Percentiles rank a stretch among this genome's conserved stretches.
These are phyloP conservation scores for Protomyces gravidus DNA, from an alignment of 1,139 yeast species.

Conservation along the genomic window DNA sequence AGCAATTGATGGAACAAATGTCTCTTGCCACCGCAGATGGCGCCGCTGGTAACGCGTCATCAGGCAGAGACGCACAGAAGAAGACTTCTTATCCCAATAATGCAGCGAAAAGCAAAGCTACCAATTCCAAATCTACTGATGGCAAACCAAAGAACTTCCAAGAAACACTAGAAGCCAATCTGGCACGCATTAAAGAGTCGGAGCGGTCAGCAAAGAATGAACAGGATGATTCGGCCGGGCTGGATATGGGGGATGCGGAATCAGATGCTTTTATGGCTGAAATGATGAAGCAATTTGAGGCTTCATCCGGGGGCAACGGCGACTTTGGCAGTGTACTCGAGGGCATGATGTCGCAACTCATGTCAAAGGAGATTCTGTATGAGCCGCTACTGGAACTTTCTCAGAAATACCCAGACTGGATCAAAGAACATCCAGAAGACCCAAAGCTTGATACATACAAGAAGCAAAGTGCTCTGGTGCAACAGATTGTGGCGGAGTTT, in stretches of 20 bases:
- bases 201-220: conserved; percentile 63
- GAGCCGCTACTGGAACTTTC: conserved; percentile 84
- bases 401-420: conserved; percentile 58
- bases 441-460: conserved; percentile 46
- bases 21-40: conserved; percentile 39
- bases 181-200: conserved; percentile 59
- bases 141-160: conserved; percentile 48
- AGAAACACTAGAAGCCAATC: conserved; percentile 72
- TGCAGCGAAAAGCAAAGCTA: conserved; percentile 29
- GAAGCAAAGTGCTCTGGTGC: conserved; percentile 41
- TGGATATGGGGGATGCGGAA: conserved; percentile 41
- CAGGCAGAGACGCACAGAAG: conserved; percentile 20
- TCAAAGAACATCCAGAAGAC: conserved; percentile 38
- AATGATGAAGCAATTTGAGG: conserved; percentile 59
- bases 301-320: conserved; percentile 49
- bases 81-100: conserved; percentile 19
- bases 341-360: conserved; percentile 76
- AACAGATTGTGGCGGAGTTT: conserved; percentile 54
- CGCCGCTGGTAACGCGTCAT: conserved; percentile 38
- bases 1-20: conserved; percentile 50
- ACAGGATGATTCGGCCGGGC: conserved; percentile 45
- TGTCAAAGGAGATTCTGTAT: conserved; percentile 79
- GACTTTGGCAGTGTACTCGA: conserved; percentile 61
- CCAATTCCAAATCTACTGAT: conserved; percentile 1
- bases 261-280: conserved; percentile 42